Percentiles rank a stretch among this genome's conserved stretches.
Conservation (phyloP, 768 basidiomycete species). For the Leccinum longicurvipes region DNA sequence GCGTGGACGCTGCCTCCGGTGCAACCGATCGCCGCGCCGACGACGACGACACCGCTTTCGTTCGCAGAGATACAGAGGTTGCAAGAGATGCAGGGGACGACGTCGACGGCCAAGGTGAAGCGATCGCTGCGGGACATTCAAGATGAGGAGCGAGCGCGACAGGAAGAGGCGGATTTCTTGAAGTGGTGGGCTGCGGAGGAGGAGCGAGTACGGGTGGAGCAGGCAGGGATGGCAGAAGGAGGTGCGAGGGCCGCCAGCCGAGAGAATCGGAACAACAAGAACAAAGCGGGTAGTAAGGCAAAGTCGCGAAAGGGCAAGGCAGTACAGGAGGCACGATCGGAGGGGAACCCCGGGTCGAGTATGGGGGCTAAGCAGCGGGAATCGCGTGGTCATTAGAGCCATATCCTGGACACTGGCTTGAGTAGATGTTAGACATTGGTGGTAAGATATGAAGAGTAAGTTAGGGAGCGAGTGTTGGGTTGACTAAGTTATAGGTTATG, state of each 20-base stretch:
- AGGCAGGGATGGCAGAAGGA: neutral
- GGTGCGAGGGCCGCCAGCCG: neutral
- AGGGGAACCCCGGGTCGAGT: neutral
- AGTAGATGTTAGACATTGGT: neutral
- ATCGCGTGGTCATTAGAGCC: neutral
- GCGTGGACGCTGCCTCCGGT: conserved; percentile 66
- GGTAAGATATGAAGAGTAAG: neutral
- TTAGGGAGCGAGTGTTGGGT: neutral
- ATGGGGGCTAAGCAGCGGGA: conserved; percentile 1
- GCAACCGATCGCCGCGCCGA: conserved; percentile 40
- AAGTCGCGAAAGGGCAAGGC: conserved; percentile 10
- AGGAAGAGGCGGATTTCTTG: conserved; percentile 76
- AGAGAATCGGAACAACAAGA: neutral
- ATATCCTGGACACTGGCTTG: neutral
- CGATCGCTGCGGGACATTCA: conserved; percentile 80
- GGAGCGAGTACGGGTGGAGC: conserved; percentile 47
- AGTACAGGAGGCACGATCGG: neutral
- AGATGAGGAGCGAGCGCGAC: conserved; percentile 68
- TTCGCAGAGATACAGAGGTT: conserved; percentile 83
- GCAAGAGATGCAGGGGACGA: conserved; percentile 55
- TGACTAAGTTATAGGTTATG: neutral
- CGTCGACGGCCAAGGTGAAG: conserved; percentile 43
- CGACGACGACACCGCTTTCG: conserved; percentile 43
- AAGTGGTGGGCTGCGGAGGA: conserved; percentile 90
- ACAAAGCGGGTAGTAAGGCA: neutral